A percentile compares a stretch with the other conserved stretches of the same genome.
These are phyloP conservation scores for Ceratobasidium sp. DNA, from an alignment of 1,284 basidiomycete genomes.

Conservation along the genomic window DNA sequence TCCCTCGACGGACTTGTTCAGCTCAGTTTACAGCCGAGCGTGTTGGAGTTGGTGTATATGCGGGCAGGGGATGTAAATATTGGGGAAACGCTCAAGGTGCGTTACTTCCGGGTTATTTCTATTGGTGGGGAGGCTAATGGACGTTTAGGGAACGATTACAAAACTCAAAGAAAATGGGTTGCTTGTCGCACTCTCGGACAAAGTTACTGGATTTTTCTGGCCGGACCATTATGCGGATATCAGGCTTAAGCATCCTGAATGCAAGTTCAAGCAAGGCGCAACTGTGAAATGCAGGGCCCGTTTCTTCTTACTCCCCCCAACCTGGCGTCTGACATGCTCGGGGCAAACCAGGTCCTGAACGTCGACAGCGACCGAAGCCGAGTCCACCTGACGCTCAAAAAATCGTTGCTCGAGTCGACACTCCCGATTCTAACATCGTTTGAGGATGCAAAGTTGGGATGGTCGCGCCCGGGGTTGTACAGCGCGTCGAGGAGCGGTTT, in stretches of 20 bases:
- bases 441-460: conserved; percentile 80
- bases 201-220: conserved; percentile 93
- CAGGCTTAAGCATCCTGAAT: conserved; percentile 89
- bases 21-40: conserved; percentile 84
- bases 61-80: conserved; percentile 87
- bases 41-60: conserved; percentile 90
- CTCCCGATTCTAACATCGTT: conserved; percentile 77
- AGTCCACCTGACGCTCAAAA: conserved; percentile 92
- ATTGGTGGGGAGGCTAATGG: not conserved
- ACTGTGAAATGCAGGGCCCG: conserved; percentile 88
- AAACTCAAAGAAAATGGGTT: conserved; percentile 82
- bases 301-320: conserved; percentile 47
- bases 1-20: conserved; percentile 90
- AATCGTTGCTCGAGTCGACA: conserved; percentile 86
- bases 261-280: conserved; percentile 88
- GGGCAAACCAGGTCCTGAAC: conserved; percentile 76
- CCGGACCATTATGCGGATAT: conserved; percentile 97
- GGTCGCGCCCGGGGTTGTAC: conserved; percentile 87
- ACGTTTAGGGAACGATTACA: conserved; percentile 77
- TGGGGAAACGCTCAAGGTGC: conserved; percentile 81
- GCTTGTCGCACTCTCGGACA: conserved; percentile 87
- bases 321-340: not conserved
- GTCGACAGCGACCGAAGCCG: conserved; percentile 87
- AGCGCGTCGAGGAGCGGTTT: conserved; percentile 82
- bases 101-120: conserved; percentile 6